A percentile compares a stretch with the other conserved stretches of the same genome.
Conservation (phyloP, 2,329 filamentous ascomycete genomes). For the Talaromyces sp. region DNA sequence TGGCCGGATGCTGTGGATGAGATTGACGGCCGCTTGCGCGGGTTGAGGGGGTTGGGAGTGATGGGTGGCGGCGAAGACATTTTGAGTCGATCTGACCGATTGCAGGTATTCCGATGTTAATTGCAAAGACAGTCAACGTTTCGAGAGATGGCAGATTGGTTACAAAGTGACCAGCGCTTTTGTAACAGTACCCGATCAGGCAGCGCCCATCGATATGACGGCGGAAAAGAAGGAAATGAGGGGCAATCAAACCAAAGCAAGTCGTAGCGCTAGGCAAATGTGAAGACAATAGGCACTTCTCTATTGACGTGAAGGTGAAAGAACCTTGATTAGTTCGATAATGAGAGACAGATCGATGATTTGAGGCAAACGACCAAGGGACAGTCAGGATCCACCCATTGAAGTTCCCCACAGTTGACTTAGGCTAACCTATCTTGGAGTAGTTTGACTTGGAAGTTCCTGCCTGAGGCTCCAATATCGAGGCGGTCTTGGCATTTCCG, state of each 20-base stretch:
- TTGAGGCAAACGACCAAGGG: background rate
- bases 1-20: constrained; percentile 38
- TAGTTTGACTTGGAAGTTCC: too few species aligned
- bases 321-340: background rate
- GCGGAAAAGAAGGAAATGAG: background rate
- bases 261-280: background rate
- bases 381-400: constrained; percentile 7
- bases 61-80: constrained; percentile 42
- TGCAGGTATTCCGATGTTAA: too few species aligned
- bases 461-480: background rate
- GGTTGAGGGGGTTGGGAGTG: constrained; percentile 31
- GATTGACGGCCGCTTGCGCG: constrained; percentile 45
- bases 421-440: background rate
- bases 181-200: background rate
- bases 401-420: background rate
- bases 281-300: background rate
- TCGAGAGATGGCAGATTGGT: background rate
- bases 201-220: background rate
- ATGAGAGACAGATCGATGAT: background rate
- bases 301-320: constrained; percentile 1
- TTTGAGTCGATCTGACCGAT: constrained; percentile 18
- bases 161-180: too few species aligned
- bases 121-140: background rate
- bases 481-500: background rate
- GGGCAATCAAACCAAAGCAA: too few species aligned